Percentiles rank a stretch among this genome's conserved stretches.
Evolutionary conservation across 2,329 filamentous ascomycete genomes (phyloP).

Genomic region (Chaetothyriales sp.): DNA sequence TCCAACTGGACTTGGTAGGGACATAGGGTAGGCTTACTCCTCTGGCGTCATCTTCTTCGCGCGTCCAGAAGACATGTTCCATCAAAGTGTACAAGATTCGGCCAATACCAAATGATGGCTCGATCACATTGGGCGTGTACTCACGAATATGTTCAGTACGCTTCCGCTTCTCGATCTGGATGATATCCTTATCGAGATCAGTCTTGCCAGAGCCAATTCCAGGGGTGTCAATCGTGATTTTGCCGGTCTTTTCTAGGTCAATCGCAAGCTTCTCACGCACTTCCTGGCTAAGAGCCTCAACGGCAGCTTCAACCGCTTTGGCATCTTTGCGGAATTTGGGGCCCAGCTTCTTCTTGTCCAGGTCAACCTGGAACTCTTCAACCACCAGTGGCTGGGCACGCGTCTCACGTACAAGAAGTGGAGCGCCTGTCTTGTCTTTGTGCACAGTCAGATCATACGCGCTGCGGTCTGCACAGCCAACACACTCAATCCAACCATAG

Average conservation of each 20-base stretch:
- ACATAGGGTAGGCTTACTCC: slow-evolving; percentile 41
- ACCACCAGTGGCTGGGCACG: slow-evolving; percentile 62
- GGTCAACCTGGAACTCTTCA: slow-evolving; percentile 74
- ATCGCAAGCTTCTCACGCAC: slow-evolving; percentile 65
- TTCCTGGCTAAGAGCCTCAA: slow-evolving; percentile 63
- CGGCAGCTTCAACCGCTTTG: slow-evolving; percentile 65
- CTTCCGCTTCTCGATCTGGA: slow-evolving; percentile 72
- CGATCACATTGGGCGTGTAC: slow-evolving; percentile 90
- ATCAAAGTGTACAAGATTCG: slow-evolving; percentile 84
- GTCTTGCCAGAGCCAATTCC: slow-evolving; percentile 55
- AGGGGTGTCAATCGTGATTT: slow-evolving; percentile 61
- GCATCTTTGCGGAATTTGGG: slow-evolving; percentile 91
- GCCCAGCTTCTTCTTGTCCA: slow-evolving; percentile 92
- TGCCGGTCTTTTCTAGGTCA: slow-evolving; percentile 56
- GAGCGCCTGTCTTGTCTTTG: slow-evolving; percentile 76
- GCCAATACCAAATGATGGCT: slow-evolving; percentile 94
- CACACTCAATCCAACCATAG: slow-evolving; percentile 96
- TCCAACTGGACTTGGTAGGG: slow-evolving; percentile 29
- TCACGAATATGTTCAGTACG: slow-evolving; percentile 71
- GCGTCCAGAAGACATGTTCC: slow-evolving; percentile 92
- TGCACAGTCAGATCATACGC: slow-evolving; percentile 91
- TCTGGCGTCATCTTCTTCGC: slow-evolving; percentile 68
- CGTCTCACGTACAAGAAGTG: slow-evolving; percentile 70
- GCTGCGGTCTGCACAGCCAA: slow-evolving; percentile 88
- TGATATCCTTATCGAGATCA: slow-evolving; percentile 61